Base-by-base conservation (phyloP, 768 basidiomycete genomes). In the Mycena capillaripes region DNA sequence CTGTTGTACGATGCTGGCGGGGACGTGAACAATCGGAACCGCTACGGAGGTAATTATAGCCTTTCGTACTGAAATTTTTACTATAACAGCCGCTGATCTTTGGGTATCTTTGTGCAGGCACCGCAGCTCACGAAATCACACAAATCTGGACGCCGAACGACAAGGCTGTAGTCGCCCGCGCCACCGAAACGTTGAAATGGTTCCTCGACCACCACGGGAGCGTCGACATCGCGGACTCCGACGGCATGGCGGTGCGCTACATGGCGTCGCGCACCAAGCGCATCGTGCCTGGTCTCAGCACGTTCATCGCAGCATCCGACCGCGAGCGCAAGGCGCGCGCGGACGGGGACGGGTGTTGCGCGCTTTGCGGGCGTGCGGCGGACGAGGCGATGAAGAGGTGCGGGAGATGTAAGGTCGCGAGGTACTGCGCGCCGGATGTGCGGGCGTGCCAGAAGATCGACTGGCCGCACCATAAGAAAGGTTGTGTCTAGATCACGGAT, bases 131-230 rank as follows among this genome's bases (percentile, higher is more conserved):
- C 72, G 86, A 86, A 69, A 83, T 84, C 16, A 55, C 76, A 2
- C 77, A 79, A 73, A 76, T 86, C 1, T 84, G 76, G 67, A 75
- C 78, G 16, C 60, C 66, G 0, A 42, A 56, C 4, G 77, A 82
- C 53, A 29, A 40, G 9, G 53, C 71, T 17, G 60, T 73, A 14
- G 74, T 84, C 19, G 71, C 68, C 29, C 76, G 74, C 25, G 80
- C 84, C 5, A 68, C 50, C 2, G 65, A 72, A 30, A 80, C 82
- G 12, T 71, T 86, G 34, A 66, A 79, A 64, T 87, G 84, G 84
- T 86, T 83, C 74, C 69, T 87, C 57, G 73, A 65, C 0, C 85
- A 86, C 76, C 84, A 84, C n/a, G 86, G 86, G 21, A 86, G 80
- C 75, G 75, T 82, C 17, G 82, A 82, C 59, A 81, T 84, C 23